Percentiles rank a stretch among this genome's conserved stretches.
phyloP scores from a whole-genome alignment of 2,329 filamentous ascomycete species.

The Scorias spongiosa region DNA sequence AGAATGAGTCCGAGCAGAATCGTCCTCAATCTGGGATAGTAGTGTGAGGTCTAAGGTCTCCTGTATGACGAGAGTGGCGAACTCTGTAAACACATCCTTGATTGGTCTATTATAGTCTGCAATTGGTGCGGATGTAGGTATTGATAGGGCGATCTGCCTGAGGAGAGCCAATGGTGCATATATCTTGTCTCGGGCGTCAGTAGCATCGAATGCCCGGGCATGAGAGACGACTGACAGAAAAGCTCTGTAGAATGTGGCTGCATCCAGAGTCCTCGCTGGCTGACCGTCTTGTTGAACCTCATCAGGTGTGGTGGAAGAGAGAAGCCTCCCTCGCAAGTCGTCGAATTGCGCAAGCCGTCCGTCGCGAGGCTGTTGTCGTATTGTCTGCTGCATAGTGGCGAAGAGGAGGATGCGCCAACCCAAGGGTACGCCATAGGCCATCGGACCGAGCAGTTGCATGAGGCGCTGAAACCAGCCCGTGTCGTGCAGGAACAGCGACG shows the following conservation, averaged over 20 bases:
- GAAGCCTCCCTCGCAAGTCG: background rate
- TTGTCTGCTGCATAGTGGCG: background rate
- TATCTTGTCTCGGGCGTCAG: background rate
- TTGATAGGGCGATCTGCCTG: background rate
- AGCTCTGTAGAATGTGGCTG: background rate
- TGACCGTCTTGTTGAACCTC: background rate
- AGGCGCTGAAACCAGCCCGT: background rate
- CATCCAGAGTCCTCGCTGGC: background rate
- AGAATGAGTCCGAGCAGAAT: background rate
- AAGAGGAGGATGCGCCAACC: background rate
- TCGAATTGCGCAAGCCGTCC: background rate
- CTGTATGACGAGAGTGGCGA: background rate
- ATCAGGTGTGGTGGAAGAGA: background rate
- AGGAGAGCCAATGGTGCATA: background rate
- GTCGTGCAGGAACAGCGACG: background rate
- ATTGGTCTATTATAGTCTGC: background rate
- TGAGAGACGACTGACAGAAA: background rate
- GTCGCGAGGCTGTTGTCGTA: background rate
- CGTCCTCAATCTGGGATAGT: background rate
- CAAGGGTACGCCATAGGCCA: background rate
- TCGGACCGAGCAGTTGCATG: background rate
- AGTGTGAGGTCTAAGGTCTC: background rate
- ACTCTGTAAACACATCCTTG: background rate
- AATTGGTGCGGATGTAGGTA: background rate
- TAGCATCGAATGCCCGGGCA: background rate